Evolutionary conservation across 345 rosid species (phyloP).

Genomic region (Cochlearia excelsa): DNA sequence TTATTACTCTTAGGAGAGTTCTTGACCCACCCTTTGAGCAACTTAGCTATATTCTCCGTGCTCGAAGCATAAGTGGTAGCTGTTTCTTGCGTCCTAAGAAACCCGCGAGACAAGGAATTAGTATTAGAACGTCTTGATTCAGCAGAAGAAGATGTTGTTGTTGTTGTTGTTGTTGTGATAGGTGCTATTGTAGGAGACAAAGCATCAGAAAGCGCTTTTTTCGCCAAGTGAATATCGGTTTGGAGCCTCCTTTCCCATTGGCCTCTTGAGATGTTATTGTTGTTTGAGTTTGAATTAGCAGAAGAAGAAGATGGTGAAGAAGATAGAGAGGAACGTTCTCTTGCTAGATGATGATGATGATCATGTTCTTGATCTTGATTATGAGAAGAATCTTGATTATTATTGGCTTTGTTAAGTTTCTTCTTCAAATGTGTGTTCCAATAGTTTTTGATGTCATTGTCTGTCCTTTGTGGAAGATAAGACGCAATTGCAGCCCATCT

Average conservation of each 20-base stretch:
- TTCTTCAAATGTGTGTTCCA: neutral
- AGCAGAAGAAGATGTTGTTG: constrained; percentile 29
- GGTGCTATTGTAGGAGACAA: constrained; percentile 52
- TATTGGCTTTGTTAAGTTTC: constrained; percentile 44
- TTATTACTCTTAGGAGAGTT: constrained; percentile 41
- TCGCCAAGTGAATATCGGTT: constrained; percentile 66
- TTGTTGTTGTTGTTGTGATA: constrained; percentile 24
- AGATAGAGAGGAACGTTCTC: constrained; percentile 25
- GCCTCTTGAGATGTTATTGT: constrained; percentile 45
- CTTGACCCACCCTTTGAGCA: constrained; percentile 69
- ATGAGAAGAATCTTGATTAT: neutral
- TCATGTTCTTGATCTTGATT: constrained; percentile 36
- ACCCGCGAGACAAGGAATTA: constrained; percentile 24
- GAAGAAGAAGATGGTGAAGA: constrained; percentile 38
- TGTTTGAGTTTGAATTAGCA: constrained; percentile 31
- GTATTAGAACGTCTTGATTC: constrained; percentile 36
- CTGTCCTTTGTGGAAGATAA: constrained; percentile 80
- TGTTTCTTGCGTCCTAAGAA: constrained; percentile 29
- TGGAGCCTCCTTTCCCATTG: constrained; percentile 83
- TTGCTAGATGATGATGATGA: constrained; percentile 1
- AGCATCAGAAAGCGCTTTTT: constrained; percentile 63
- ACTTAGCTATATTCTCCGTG: constrained; percentile 63
- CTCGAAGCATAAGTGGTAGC: constrained; percentile 52
- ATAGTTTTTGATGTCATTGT: constrained; percentile 76
- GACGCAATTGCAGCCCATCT: constrained; percentile 97